These are phyloP conservation scores for Polytolypa hystricis DNA, from an alignment of 2,329 filamentous ascomycete genomes.

Conservation along the genomic window DNA sequence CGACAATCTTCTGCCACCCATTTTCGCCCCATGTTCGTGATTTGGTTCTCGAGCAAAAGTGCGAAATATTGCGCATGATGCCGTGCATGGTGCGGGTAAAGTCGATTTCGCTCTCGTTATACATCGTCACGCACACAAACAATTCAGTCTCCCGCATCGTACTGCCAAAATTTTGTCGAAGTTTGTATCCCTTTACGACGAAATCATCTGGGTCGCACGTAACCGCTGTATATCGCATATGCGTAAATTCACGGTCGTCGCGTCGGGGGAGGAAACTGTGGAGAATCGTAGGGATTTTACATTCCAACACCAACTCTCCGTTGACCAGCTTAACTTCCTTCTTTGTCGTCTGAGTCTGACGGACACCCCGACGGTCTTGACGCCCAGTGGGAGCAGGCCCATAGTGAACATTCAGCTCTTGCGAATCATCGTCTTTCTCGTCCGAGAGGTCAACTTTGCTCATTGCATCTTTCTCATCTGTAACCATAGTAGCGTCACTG, in stretches of 20 bases:
- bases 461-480: conserved; percentile 39
- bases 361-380: conserved; percentile 76
- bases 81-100: conserved; percentile 98
- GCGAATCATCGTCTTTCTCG: conserved; percentile 37
- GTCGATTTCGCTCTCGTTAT: conserved; percentile 94
- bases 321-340: conserved; percentile 96
- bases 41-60: conserved; percentile 87
- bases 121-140: conserved; percentile 97
- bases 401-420: conserved; percentile 58
- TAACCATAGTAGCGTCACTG: conserved; percentile 48
- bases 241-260: conserved; percentile 91
- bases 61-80: conserved; percentile 94
- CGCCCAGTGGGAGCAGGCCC: conserved; percentile 77
- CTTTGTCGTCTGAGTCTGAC: conserved; percentile 76
- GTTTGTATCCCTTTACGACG: conserved; percentile 73
- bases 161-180: conserved; percentile 78
- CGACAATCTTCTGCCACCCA: conserved; percentile 98
- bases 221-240: conserved; percentile 98
- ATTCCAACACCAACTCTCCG: conserved; percentile 92
- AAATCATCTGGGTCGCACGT: conserved; percentile 96
- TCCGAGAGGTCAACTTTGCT: conserved; percentile 36
- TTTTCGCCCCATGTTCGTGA: conserved; percentile 94
- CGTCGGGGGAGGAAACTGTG: conserved; percentile 92
- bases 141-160: conserved; percentile 85
- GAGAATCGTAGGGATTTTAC: conserved; percentile 96